phyloP scores from a whole-genome alignment of 2,329 filamentous ascomycete species.

The Corynespora cassiicola region DNA sequence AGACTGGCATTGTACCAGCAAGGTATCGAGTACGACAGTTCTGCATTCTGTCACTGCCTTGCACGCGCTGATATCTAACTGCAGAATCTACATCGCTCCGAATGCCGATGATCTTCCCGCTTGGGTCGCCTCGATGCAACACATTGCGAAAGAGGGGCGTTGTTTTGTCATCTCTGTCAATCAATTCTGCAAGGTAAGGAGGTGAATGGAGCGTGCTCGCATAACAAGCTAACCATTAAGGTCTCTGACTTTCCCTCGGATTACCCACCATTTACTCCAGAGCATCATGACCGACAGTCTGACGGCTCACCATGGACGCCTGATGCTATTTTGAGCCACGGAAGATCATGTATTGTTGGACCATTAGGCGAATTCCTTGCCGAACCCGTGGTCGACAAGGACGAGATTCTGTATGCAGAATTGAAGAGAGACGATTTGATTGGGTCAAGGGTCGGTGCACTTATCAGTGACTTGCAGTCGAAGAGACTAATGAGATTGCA shows the following conservation, averaged over 20 bases:
- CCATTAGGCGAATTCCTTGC: conserved; percentile 48
- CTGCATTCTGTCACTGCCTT: not conserved
- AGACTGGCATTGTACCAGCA: conserved; percentile 52
- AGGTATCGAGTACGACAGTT: conserved; percentile 50
- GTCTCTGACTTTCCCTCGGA: conserved; percentile 51
- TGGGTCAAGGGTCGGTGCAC: conserved; percentile 45
- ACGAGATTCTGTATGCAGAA: conserved; percentile 48
- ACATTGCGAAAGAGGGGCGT: conserved; percentile 54
- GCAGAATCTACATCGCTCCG: conserved; percentile 35
- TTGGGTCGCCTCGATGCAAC: conserved; percentile 53
- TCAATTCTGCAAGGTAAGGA: conserved; percentile 40
- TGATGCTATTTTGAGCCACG: conserved; percentile 49
- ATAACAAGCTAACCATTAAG: conserved; percentile 4
- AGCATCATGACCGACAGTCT: conserved; percentile 47
- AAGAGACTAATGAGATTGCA: no score
- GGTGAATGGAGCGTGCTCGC: not conserved
- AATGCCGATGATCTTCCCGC: conserved; percentile 32
- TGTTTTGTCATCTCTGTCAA: conserved; percentile 54
- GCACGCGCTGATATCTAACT: not conserved
- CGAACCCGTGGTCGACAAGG: conserved; percentile 50
- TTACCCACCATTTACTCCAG: conserved; percentile 50
- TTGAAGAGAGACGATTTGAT: conserved; percentile 42
- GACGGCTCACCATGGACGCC: conserved; percentile 46
- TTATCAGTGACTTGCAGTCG: no score
- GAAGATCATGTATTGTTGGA: conserved; percentile 51